A percentile compares a stretch with the other conserved stretches of the same genome.
These are phyloP conservation scores for Dothideomycetes sp. DNA, from an alignment of 2,329 filamentous ascomycete genomes.

Conservation along the genomic window DNA sequence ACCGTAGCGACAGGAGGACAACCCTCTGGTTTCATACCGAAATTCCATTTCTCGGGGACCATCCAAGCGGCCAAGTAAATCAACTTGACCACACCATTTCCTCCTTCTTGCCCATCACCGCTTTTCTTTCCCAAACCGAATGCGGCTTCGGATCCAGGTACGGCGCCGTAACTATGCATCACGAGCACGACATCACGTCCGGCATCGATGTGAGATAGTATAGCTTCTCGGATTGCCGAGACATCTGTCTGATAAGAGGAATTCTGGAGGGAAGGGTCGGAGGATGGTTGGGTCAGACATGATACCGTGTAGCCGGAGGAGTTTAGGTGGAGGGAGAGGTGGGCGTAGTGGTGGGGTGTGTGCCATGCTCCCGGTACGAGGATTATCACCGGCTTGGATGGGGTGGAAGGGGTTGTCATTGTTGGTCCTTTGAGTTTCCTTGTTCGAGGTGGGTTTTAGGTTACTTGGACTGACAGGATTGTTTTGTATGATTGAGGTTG, in stretches of 20 bases:
- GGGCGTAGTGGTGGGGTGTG: conserved; percentile 16
- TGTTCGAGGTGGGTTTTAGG: too few species aligned
- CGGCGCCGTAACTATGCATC: conserved; percentile 26
- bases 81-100: conserved; percentile 20
- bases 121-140: conserved; percentile 18
- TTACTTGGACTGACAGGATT: too few species aligned
- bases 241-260: conserved; percentile 1
- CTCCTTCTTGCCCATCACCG: conserved; percentile 8
- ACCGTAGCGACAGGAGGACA: background rate
- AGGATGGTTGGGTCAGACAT: background rate
- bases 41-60: too few species aligned
- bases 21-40: too few species aligned
- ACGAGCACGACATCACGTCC: conserved; percentile 22
- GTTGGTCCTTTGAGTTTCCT: too few species aligned
- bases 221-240: conserved; percentile 15
- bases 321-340: conserved; percentile 18
- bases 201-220: conserved; percentile 19
- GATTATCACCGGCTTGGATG: conserved; percentile 17
- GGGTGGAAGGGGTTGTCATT: too few species aligned
- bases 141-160: conserved; percentile 21
- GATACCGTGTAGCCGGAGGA: conserved; percentile 19
- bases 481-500: too few species aligned
- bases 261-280: background rate
- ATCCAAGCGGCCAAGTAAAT: conserved; percentile 20
- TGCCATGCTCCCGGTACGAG: conserved; percentile 26